Conservation (phyloP, 768 basidiomycete genomes). For the Strobilomyces echinocephalus region DNA sequence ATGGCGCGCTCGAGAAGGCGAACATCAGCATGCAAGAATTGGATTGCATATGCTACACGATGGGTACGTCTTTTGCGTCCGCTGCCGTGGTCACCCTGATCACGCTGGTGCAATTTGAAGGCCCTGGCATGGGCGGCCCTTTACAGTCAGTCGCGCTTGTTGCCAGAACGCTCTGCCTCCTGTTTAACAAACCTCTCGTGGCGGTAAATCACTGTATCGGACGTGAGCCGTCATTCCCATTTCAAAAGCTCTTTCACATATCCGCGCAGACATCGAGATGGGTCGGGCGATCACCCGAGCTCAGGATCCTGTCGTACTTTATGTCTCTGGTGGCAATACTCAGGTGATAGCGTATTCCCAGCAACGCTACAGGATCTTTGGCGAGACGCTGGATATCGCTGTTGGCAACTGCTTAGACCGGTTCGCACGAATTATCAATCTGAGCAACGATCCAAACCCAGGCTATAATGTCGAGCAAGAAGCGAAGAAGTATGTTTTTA, state of each 20-base stretch:
- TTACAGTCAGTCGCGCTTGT: conserved; percentile 92
- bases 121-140: conserved; percentile 99
- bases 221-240: conserved; percentile 50
- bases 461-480: conserved; percentile 97
- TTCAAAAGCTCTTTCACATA: neutral
- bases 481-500: conserved; percentile 67
- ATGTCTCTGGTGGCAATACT: conserved; percentile 98
- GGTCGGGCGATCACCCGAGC: conserved; percentile 93
- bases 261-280: conserved; percentile 89
- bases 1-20: conserved; percentile 67
- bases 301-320: conserved; percentile 91
- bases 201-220: conserved; percentile 99
- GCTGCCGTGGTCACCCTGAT: neutral
- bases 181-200: conserved; percentile 87
- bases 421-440: conserved; percentile 89
- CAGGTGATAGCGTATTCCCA: conserved; percentile 99
- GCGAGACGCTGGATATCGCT: conserved; percentile 98
- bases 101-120: conserved; percentile 36
- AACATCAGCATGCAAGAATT: conserved; percentile 68
- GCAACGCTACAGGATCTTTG: conserved; percentile 96
- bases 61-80: conserved; percentile 54
- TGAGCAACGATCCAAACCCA: conserved; percentile 93
- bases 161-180: conserved; percentile 81
- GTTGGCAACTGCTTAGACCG: conserved; percentile 98
- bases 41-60: conserved; percentile 95